These are phyloP conservation scores for Aspergillus persii DNA, from an alignment of 2,329 filamentous ascomycete species.

Conservation along the genomic window DNA sequence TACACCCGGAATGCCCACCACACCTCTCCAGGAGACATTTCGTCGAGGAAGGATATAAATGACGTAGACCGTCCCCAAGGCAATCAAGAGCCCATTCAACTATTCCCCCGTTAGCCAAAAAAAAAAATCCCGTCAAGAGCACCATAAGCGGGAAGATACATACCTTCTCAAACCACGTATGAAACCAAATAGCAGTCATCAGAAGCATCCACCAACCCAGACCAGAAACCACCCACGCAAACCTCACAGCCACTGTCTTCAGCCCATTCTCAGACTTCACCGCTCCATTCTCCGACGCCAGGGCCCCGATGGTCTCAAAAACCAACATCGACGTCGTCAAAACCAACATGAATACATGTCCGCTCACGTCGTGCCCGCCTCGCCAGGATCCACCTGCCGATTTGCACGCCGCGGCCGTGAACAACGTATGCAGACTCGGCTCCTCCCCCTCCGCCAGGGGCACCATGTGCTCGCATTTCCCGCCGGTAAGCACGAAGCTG, in stretches of 20 bases:
- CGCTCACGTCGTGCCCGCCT: conserved; percentile 95
- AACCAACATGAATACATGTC: conserved; percentile 90
- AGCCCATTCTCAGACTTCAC: conserved; percentile 26
- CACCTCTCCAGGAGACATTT: conserved; percentile 42
- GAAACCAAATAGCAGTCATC: conserved; percentile 98
- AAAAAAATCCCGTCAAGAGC: too few species aligned
- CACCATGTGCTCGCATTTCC: conserved; percentile 67
- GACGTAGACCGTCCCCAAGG: conserved; percentile 48
- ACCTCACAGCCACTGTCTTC: conserved; percentile 56
- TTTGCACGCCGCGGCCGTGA: conserved; percentile 79
- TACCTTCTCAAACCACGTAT: conserved; percentile 98
- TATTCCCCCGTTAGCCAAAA: conserved; percentile 22
- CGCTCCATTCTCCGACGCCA: conserved; percentile 54
- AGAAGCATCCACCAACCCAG: conserved; percentile 93
- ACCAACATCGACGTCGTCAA: conserved; percentile 77
- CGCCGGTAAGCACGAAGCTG: conserved; percentile 83
- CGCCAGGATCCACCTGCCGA: conserved; percentile 77
- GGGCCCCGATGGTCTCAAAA: conserved; percentile 66
- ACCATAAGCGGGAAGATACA: conserved; percentile 19
- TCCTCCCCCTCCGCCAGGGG: conserved; percentile 41
- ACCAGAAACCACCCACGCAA: conserved; percentile 58
- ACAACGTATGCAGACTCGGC: conserved; percentile 42
- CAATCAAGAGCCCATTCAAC: conserved; percentile 52
- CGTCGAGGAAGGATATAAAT: conserved; percentile 53
- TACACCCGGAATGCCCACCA: conserved; percentile 46